A percentile compares a stretch with the other conserved stretches of the same genome.
These are phyloP conservation scores for Dothiorella sarmentorum DNA, from an alignment of 2,329 filamentous ascomycete species.

Conservation along the genomic window DNA sequence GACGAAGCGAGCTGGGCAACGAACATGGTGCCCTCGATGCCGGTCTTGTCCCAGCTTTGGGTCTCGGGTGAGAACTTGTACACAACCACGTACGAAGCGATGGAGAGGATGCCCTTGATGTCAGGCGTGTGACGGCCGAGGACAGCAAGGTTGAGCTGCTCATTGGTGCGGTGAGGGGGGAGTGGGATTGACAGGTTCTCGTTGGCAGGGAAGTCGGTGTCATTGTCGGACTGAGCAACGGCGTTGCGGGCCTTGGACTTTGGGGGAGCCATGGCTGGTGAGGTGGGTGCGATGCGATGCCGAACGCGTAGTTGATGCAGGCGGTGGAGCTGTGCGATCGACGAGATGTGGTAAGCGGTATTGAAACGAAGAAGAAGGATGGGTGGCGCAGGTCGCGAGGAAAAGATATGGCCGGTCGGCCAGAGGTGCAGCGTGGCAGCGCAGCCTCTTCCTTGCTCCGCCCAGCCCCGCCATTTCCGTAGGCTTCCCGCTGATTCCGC, in stretches of 20 bases:
- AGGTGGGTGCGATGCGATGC: no score
- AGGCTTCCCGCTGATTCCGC: no score
- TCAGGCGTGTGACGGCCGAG: slow-evolving; percentile 76
- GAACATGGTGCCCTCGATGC: slow-evolving; percentile 84
- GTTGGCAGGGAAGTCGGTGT: slow-evolving; percentile 45
- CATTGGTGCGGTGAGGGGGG: slow-evolving; percentile 64
- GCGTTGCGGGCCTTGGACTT: slow-evolving; percentile 32
- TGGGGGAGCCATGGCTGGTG: slow-evolving; percentile 36
- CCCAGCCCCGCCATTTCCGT: background rate
- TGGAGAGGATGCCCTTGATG: slow-evolving; percentile 69
- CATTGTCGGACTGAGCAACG: slow-evolving; percentile 53
- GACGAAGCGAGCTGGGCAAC: slow-evolving; percentile 61
- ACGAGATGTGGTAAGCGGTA: background rate
- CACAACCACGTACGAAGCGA: slow-evolving; percentile 81
- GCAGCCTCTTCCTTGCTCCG: background rate
- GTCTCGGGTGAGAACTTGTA: slow-evolving; percentile 70
- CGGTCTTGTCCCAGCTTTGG: slow-evolving; percentile 77
- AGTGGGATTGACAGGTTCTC: slow-evolving; percentile 28
- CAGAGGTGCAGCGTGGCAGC: no score
- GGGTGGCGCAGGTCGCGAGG: background rate
- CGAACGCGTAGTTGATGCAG: background rate
- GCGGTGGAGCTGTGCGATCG: background rate
- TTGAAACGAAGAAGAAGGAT: background rate
- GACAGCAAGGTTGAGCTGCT: slow-evolving; percentile 82
- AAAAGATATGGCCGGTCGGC: background rate